A percentile compares a stretch with the other conserved stretches of the same genome.
These are phyloP conservation scores for Euphorbia tirucalli DNA, from an alignment of 345 rosid genomes.

Conservation along the genomic window DNA sequence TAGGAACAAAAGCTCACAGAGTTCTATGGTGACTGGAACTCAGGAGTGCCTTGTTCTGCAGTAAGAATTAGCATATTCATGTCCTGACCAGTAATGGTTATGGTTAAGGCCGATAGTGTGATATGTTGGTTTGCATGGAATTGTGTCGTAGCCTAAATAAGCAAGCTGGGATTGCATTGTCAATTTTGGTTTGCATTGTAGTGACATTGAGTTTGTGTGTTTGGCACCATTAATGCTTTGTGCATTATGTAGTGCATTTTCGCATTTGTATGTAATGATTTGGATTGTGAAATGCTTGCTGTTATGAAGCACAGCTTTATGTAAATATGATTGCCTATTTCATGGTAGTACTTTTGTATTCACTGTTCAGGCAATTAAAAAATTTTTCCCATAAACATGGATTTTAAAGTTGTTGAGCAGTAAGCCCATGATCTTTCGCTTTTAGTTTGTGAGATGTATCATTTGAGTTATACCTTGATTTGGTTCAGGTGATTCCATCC, in stretches of 20 bases:
- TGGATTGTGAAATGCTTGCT: not conserved
- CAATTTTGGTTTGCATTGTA: slow-evolving; percentile 4
- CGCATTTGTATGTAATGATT: not conserved
- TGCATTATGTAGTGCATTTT: not conserved
- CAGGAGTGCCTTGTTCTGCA: slow-evolving; percentile 73
- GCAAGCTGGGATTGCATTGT: slow-evolving; percentile 12
- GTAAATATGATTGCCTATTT: not conserved
- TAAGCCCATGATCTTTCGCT: no score
- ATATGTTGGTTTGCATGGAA: not conserved
- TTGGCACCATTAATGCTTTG: not conserved
- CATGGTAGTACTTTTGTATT: not conserved
- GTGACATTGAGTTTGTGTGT: not conserved
- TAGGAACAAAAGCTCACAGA: slow-evolving; percentile 36
- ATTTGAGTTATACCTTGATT: no score
- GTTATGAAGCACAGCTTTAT: not conserved
- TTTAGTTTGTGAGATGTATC: no score
- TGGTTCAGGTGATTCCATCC: no score
- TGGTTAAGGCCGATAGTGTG: no score
- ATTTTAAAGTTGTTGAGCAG: no score
- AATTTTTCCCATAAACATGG: no score
- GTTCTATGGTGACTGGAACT: slow-evolving; percentile 46
- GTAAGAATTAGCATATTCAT: slow-evolving; percentile 31
- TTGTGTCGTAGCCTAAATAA: slow-evolving; percentile 20
- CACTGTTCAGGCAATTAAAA: no score
- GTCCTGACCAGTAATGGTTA: not conserved